Evolutionary conservation across 2,329 filamentous ascomycete species (phyloP).

Genomic region (Fusarium devonianum): DNA sequence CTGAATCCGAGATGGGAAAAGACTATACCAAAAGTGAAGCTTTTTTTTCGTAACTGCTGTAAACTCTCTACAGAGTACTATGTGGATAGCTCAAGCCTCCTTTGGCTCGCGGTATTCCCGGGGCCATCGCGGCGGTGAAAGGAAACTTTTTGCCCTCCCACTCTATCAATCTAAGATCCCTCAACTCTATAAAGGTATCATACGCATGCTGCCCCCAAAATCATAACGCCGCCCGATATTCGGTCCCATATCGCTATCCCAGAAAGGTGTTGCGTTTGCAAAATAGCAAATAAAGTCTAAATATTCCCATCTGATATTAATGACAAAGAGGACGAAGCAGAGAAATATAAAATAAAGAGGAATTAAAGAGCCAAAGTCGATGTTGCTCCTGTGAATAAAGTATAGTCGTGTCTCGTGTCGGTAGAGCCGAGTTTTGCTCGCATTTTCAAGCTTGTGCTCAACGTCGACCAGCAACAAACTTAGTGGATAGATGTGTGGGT

Average conservation of each 20-base stretch:
- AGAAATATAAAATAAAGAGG: background rate
- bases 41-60: too few species aligned
- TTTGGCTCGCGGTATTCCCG: background rate
- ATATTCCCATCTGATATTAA: background rate
- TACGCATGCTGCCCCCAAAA: slow-evolving; percentile 2
- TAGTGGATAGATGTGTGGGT: background rate
- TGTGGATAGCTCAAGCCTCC: background rate
- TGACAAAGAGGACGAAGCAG: background rate
- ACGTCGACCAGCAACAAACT: background rate
- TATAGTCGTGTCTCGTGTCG: background rate
- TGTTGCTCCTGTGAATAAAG: background rate
- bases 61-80: too few species aligned
- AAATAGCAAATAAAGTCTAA: background rate
- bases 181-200: slow-evolving; percentile 2
- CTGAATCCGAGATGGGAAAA: too few species aligned
- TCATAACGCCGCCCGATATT: slow-evolving; percentile 8
- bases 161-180: background rate
- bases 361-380: background rate
- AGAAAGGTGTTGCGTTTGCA: background rate
- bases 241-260: background rate
- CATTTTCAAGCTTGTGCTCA: background rate
- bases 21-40: too few species aligned
- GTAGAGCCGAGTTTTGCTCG: background rate
- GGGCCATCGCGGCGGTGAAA: background rate
- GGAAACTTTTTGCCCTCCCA: background rate